A percentile compares a stretch with the other conserved stretches of the same genome.
phyloP scores from a whole-genome alignment of 2,329 filamentous ascomycete genomes.

The Torrubiellomyces zombiae region DNA sequence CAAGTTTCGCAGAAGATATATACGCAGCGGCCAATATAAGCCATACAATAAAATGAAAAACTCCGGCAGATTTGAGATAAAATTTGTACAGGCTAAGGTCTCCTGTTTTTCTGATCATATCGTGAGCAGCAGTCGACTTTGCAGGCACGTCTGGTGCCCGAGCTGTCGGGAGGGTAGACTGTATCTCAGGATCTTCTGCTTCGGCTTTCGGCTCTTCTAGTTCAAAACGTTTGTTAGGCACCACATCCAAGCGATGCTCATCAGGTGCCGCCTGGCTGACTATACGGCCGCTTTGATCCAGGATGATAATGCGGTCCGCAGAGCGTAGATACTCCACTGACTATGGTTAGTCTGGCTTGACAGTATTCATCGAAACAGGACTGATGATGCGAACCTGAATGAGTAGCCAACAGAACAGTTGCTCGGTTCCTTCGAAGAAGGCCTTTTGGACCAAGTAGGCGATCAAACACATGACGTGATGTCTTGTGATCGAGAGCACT shows the following conservation, averaged over 20 bases:
- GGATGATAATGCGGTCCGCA: constrained; percentile 2
- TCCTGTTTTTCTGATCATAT: constrained; percentile 1
- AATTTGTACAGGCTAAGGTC: constrained; percentile 4
- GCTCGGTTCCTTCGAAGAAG: constrained; percentile 1
- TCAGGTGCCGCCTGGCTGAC: not conserved
- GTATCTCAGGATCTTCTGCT: too few species aligned
- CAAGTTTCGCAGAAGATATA: constrained; percentile 1
- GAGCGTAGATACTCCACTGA: constrained; percentile 1
- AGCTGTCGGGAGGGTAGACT: too few species aligned
- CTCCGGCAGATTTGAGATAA: constrained; percentile 3
- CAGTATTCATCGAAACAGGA: not conserved
- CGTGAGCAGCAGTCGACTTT: too few species aligned
- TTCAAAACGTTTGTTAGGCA: too few species aligned
- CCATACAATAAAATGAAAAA: constrained; percentile 1
- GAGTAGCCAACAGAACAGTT: constrained; percentile 4
- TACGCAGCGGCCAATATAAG: constrained; percentile 1
- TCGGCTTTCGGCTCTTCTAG: too few species aligned
- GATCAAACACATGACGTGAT: constrained; percentile 1
- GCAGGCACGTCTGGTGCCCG: too few species aligned
- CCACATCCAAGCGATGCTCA: too few species aligned
- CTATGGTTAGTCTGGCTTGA: not conserved
- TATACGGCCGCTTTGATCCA: not conserved
- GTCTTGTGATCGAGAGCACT: constrained; percentile 3
- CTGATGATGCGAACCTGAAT: constrained; percentile 1
- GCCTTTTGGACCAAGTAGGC: constrained; percentile 3